phyloP scores from a whole-genome alignment of 176 grass and related monocot genomes.

The Oryza rufipogon region DNA sequence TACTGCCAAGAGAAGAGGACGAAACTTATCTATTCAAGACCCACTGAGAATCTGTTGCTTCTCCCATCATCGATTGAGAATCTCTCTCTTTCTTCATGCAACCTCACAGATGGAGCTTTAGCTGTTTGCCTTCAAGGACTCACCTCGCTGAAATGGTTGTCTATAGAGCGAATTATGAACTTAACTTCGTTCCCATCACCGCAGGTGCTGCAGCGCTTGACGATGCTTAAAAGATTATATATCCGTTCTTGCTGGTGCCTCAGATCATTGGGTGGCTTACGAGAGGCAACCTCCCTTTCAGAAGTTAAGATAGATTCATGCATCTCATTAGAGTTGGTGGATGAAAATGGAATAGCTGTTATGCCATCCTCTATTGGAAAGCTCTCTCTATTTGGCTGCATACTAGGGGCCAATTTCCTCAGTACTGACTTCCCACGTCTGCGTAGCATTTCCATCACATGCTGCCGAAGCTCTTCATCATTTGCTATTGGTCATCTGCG shows the following conservation, averaged over 20 bases:
- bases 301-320: accelerated
- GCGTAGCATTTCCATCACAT: too few species aligned
- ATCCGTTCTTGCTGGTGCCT: background rate
- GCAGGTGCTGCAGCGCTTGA: background rate
- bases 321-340: too few species aligned
- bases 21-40: too few species aligned
- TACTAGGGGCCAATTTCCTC: too few species aligned
- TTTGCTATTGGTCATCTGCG: background rate
- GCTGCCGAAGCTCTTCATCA: too few species aligned
- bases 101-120: background rate
- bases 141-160: background rate
- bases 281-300: background rate
- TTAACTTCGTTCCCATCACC: background rate
- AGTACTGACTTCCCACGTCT: too few species aligned
- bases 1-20: too few species aligned
- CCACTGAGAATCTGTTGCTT: too few species aligned
- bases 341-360: too few species aligned
- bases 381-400: accelerated
- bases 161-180: background rate
- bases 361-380: too few species aligned
- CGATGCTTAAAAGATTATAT: accelerated
- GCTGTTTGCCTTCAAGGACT: background rate
- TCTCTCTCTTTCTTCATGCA: background rate
- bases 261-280: constrained; percentile 21
- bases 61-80: background rate